Base-by-base conservation (phyloP, 116 monocot genomes). In the Thalassia testudinum region DNA sequence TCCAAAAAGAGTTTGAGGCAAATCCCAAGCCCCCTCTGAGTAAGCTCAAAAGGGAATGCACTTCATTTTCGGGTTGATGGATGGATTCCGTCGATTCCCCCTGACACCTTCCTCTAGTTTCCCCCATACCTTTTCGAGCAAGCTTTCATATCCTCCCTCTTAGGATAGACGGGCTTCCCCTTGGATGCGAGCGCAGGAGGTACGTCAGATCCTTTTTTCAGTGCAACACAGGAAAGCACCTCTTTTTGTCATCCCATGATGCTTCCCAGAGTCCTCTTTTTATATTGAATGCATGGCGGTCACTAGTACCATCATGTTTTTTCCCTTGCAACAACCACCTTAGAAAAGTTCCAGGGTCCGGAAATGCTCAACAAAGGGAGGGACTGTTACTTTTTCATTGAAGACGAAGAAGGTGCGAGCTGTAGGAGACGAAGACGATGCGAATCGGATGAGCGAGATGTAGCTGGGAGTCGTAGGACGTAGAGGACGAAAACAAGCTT, bases 121-220 rank as follows among this genome's bases (percentile, higher is more conserved):
- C 50, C 50, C 50, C 50, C 19, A 50, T 17, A 21, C 50, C 50
- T 50, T 50, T 50, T 50, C 50, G 24, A 50, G 50, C 50, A 50
- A 50, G 23, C 50, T 50, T 50, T 50, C 23, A 14, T 50, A 7
- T 19, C 50, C 50, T 50, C 50, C 22, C 50, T 50, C 50, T 50
- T 7, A 21, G 14, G 12, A 21, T 50, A n/a, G 30, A 5, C 30
- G 30, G 30, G 30, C 30, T 10, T 3, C 3, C 6, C 30, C 10
- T 34, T 5, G 30, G n/a, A n/a, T n/a, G 30, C 30, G 30, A 10
- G 30, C 30, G 10, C 10, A 34, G 30, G 30, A 34, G 30, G 30
- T n/a, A n/a, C n/a, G n/a, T n/a, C n/a, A n/a, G n/a, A n/a, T n/a
- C n/a, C n/a, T n/a, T 34, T 34, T 5, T 34, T 34, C 30, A 34